These are phyloP conservation scores for Stephania yunnanensis DNA, from an alignment of 164 flowering plant species.

Conservation along the genomic window DNA sequence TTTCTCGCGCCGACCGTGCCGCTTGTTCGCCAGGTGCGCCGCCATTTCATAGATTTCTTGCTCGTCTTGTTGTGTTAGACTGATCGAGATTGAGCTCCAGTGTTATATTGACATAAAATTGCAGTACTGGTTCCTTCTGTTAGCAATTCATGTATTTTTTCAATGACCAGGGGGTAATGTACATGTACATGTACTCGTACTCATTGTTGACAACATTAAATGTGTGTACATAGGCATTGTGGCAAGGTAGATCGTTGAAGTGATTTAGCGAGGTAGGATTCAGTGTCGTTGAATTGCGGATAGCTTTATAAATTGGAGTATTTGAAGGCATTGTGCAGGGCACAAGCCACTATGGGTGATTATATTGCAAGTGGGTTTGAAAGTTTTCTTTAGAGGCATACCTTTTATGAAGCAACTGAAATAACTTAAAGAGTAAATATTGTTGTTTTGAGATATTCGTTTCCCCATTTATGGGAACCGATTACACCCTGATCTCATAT, in stretches of 20 bases:
- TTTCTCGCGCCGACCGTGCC: constrained; percentile 91
- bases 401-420: not conserved
- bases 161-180: not conserved
- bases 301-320: not conserved
- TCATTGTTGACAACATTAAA: no score
- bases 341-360: not conserved
- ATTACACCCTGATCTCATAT: no score
- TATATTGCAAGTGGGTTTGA: not conserved
- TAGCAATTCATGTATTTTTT: not conserved
- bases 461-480: not conserved
- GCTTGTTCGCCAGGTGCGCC: constrained; percentile 75
- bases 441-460: not conserved
- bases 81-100: not conserved
- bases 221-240: no score
- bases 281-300: not conserved
- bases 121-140: not conserved
- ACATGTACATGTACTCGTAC: no score
- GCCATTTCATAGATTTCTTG: not conserved
- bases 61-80: not conserved
- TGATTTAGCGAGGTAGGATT: not conserved
- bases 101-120: not conserved
- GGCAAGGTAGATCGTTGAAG: not conserved
- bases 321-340: not conserved
- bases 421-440: not conserved
- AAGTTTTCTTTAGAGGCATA: not conserved